Evolutionary conservation across 495 filamentous ascomycete species (phyloP), one percentile per base, ranked within the genome.

Genomic region (Aspergillus affinis): DNA sequence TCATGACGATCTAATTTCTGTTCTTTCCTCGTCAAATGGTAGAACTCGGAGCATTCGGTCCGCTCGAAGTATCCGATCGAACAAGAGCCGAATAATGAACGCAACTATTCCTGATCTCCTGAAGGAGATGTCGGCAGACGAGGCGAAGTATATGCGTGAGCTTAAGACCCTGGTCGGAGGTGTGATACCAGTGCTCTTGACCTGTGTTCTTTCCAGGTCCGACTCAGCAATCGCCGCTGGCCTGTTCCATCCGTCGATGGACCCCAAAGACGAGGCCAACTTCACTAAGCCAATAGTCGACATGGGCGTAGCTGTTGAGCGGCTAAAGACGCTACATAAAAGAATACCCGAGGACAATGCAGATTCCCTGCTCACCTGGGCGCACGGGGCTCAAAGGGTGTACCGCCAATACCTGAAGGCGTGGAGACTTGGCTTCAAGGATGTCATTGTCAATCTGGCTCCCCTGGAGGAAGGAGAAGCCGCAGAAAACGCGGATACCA

Each of bases 361-460:
- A 13, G 82, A 88, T 50, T 79, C 83, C 10, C 76, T 99, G 29
- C 77, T 94, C 21, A 78, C 76, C 15, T 99, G 95, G 95, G 89
- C 93, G 0, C 83, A 88, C 57, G 83, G 82, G 49, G 87, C 90
- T 4, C 82, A 89, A 57, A 83, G 84, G 62, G 78, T 93, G 12
- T 99, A 99, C 70, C 80, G 86, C 44, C 88, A 94, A 61, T 99
- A 98, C 70, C 81, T 99, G 21, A 85, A 85, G 59, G 87, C 90
- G 44, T 99, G 94, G 94, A 82, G 93, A 51, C 82, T 97, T 56
- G 94, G 94, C 4, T 99, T 99, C 74, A 89, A 96, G 65, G 93
- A 95, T 72, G 87, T 98, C 20, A 89, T 98, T 56, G 90, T 99
- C 65, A 97, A 94, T 65, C 82, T 99, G 26, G 92, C 91, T 10